These are phyloP conservation scores for Colletotrichum shisoi DNA, from an alignment of 2,329 filamentous ascomycete species.

Conservation along the genomic window DNA sequence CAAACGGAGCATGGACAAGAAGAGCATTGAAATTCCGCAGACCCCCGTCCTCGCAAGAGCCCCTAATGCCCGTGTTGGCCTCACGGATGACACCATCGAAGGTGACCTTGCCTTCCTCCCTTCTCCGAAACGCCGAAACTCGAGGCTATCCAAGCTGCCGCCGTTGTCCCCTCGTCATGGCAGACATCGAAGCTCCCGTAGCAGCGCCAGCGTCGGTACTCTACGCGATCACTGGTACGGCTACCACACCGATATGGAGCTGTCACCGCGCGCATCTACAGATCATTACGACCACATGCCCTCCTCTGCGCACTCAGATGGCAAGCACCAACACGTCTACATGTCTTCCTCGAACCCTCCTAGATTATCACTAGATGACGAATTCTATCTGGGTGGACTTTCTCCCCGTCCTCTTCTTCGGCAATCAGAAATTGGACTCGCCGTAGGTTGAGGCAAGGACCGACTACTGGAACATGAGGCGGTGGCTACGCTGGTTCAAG, in stretches of 20 bases:
- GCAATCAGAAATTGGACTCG: conserved; percentile 60
- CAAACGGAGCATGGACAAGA: conserved; percentile 45
- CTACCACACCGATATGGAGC: conserved; percentile 48
- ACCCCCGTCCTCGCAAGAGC: conserved; percentile 65
- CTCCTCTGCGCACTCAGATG: conserved; percentile 40
- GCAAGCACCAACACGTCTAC: conserved; percentile 52
- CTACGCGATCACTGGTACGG: conserved; percentile 54
- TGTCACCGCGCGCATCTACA: conserved; percentile 50
- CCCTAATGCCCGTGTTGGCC: conserved; percentile 67
- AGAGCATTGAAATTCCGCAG: conserved; percentile 57
- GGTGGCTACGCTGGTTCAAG: conserved; percentile 2
- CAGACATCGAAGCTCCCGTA: conserved; percentile 57
- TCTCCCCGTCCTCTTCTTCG: conserved; percentile 59
- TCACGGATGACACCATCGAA: conserved; percentile 68
- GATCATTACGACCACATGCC: conserved; percentile 42
- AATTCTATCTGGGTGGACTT: conserved; percentile 55
- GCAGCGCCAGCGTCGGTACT: conserved; percentile 55
- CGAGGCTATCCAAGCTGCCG: conserved; percentile 61
- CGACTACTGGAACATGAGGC: not conserved
- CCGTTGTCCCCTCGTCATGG: conserved; percentile 49
- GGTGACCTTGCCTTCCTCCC: conserved; percentile 68
- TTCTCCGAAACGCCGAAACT: conserved; percentile 60
- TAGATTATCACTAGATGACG: conserved; percentile 57
- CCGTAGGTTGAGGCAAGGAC: conserved; percentile 58
- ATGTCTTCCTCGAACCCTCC: conserved; percentile 56